Percentiles rank a stretch among this genome's conserved stretches.
These are phyloP conservation scores for Rhododendron molle DNA, from an alignment of 148 eudicot genomes.

Conservation along the genomic window DNA sequence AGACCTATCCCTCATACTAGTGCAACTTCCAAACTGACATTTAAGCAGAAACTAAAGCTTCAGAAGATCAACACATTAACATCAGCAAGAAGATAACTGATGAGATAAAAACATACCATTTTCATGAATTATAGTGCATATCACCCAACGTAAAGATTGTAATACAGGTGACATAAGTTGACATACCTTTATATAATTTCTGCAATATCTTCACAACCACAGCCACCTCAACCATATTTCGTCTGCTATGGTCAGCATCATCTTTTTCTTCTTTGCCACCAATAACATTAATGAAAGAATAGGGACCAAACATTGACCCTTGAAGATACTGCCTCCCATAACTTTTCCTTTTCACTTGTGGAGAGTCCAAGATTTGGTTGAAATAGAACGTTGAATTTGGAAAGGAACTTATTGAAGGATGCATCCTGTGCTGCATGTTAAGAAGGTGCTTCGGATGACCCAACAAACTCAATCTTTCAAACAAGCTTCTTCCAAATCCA, in stretches of 20 bases:
- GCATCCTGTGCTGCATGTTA: constrained; percentile 78
- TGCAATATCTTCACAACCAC: constrained; percentile 42
- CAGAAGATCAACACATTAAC: background rate
- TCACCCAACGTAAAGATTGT: background rate
- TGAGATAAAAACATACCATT: background rate
- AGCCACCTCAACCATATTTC: constrained; percentile 69
- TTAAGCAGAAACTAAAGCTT: background rate
- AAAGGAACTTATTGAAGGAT: constrained; percentile 69
- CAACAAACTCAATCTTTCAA: constrained; percentile 54
- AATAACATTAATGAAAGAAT: constrained; percentile 62
- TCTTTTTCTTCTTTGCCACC: constrained; percentile 66
- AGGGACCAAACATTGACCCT: constrained; percentile 64
- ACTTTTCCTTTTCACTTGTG: constrained; percentile 29
- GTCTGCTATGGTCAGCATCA: constrained; percentile 48
- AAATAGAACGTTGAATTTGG: constrained; percentile 57
- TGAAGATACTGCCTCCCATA: constrained; percentile 45
- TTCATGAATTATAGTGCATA: too few relatives aligned
- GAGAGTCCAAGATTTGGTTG: constrained; percentile 54
- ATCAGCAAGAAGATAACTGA: background rate
- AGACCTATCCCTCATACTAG: background rate
- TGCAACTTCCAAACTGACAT: background rate
- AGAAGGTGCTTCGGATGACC: constrained; percentile 62
- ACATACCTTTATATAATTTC: constrained; percentile 52
- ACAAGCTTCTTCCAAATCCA: constrained; percentile 72
- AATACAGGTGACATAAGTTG: background rate